Evolutionary conservation across 2,329 filamentous ascomycete genomes (phyloP), one percentile per base, ranked within the genome.

Genomic region (Chlorencoelia australis): DNA sequence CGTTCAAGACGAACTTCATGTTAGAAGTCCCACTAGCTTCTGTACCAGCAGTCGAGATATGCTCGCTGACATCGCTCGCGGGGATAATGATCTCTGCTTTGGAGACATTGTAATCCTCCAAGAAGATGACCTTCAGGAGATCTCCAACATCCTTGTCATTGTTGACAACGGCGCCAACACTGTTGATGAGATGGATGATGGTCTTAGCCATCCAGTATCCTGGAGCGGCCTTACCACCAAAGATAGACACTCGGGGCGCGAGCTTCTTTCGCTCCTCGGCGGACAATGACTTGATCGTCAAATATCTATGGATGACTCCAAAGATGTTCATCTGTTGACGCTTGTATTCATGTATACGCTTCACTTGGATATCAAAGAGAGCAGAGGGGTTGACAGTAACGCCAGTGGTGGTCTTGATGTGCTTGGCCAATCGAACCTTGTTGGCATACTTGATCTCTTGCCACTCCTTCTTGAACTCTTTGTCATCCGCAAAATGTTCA

Each of bases 171-270:
- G 76, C 66, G 4, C 86, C 87, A 17, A 96, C 91, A 43, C 79
- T 81, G 66, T 95, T 96, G 68, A 98, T 79, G 39, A 98, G 73
- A 58, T 96, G 89, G 52, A 98, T 98, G 49, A 95, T 87, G 26
- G 91, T 93, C 74, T 98, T 98, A 24, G 91, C 91, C 91, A 96
- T 98, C 91, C 91, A 98, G 69, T 98, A 98, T 11, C 91, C 91
- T 0, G 91, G 91, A 2, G 91, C 91, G 17, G 91, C 91, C 66
- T 98, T 98, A 52, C 91, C 91, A 56, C 91, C 91, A 58, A 98
- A 96, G 60, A 98, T 93, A 39, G 83, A 91, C 7, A 96, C 91
- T 34, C 89, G 81, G 11, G 88, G 86, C 29, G 80, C 74, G 42
- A 84, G 71, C 65, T 91, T 91, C 71, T 93, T 89, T 48, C 79